Percentiles rank a stretch among this genome's conserved stretches.
These are phyloP conservation scores for Blastocrithidia nonstop DNA, from an alignment of 208 protist genomes.

Conservation along the genomic window DNA sequence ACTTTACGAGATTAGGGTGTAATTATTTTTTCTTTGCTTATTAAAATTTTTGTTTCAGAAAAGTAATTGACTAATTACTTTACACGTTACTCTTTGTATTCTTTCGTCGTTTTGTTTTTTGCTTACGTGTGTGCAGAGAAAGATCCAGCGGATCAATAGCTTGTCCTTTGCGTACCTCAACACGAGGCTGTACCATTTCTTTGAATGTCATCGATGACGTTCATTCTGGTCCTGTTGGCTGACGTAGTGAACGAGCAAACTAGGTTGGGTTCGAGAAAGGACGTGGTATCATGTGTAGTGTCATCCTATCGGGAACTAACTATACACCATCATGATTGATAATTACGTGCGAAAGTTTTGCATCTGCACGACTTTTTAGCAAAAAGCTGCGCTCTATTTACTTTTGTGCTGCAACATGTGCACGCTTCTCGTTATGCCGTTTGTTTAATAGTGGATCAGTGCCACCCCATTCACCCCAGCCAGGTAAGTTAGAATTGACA, in stretches of 20 bases:
- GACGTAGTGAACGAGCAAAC: constrained; percentile 82
- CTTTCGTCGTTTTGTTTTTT: constrained; percentile 66
- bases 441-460: constrained; percentile 62
- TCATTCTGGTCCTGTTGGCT: constrained; percentile 82
- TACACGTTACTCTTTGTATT: no score
- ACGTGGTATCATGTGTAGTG: constrained; percentile 80
- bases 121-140: constrained; percentile 35
- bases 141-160: constrained; percentile 62
- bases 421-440: constrained; percentile 45
- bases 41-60: no score
- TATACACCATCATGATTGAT: constrained; percentile 89
- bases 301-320: constrained; percentile 78
- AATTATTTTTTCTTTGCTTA: no score
- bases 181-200: constrained; percentile 60
- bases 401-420: constrained; percentile 28
- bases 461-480: constrained; percentile 89
- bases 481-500: constrained; percentile 70
- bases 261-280: constrained; percentile 83
- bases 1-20: no score
- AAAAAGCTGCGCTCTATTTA: constrained; percentile 62
- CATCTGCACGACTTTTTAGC: constrained; percentile 74
- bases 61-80: no score
- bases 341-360: constrained; percentile 79
- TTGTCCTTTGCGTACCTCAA: constrained; percentile 72
- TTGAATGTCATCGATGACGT: constrained; percentile 71